phyloP scores from a whole-genome alignment of 2,329 filamentous ascomycete species.

The Colletotrichum tofieldiae region DNA sequence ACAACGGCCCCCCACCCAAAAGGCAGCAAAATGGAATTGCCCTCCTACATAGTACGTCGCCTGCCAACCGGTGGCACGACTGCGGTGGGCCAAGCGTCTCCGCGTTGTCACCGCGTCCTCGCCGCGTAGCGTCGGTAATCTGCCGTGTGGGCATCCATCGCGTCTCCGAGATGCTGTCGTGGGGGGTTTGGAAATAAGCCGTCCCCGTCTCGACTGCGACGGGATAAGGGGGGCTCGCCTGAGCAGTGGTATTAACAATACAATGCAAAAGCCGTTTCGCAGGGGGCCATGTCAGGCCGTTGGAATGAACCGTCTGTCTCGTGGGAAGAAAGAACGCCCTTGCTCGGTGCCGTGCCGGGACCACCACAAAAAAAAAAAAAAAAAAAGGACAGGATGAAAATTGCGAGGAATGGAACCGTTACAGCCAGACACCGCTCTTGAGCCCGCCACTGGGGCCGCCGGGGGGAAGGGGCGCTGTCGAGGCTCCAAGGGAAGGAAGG shows the following conservation, averaged over 20 bases:
- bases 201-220: conserved; percentile 1
- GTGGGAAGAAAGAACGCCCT: no score
- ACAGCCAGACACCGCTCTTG: neutral
- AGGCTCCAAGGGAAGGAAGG: no score
- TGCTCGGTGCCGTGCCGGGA: neutral
- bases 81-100: neutral
- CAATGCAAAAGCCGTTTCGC: neutral
- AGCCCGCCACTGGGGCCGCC: neutral
- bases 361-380: neutral
- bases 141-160: neutral
- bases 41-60: neutral
- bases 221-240: neutral
- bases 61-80: neutral
- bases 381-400: neutral
- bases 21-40: neutral
- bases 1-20: neutral
- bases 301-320: neutral
- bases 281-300: neutral
- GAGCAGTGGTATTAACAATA: neutral
- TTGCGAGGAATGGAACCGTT: neutral
- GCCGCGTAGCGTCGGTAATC: conserved; percentile 7
- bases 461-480: neutral
- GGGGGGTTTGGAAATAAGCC: neutral
- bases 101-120: neutral
- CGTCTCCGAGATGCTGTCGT: neutral